phyloP scores from a whole-genome alignment of 1,139 yeast species.

The Kluyveromyces marxianus region DNA sequence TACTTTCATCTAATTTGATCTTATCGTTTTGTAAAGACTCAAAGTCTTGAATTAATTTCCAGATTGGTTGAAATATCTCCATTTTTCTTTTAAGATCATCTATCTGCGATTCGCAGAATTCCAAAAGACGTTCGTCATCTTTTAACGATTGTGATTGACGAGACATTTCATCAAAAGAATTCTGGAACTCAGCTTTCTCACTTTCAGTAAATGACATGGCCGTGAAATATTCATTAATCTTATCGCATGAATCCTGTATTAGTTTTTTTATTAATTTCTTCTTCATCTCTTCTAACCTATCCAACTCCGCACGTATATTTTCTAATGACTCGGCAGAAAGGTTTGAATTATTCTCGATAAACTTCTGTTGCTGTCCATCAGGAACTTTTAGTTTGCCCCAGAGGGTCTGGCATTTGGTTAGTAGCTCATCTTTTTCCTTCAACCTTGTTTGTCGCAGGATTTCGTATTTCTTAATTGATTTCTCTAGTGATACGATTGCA shows the following conservation, averaged over 20 bases:
- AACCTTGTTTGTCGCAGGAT: conserved; percentile 16
- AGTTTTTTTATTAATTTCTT: conserved; percentile 59
- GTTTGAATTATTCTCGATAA: conserved; percentile 33
- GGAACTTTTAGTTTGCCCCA: conserved; percentile 49
- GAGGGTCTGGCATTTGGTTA: conserved; percentile 35
- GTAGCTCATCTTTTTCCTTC: conserved; percentile 18
- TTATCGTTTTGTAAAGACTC: conserved; percentile 54
- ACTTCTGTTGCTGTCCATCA: conserved; percentile 31
- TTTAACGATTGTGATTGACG: conserved; percentile 35
- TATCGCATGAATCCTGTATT: conserved; percentile 51
- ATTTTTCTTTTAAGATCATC: conserved; percentile 42
- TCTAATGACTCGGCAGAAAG: conserved; percentile 23
- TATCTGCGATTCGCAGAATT: conserved; percentile 59
- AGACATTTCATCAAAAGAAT: conserved; percentile 24
- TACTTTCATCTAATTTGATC: conserved; percentile 53
- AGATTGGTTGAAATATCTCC: conserved; percentile 46
- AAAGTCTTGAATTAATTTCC: conserved; percentile 48
- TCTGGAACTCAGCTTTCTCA: conserved; percentile 36
- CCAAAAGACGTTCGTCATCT: conserved; percentile 43
- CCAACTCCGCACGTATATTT: conserved; percentile 45
- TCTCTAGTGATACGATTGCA: conserved; percentile 9
- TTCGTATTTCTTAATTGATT: conserved; percentile 7
- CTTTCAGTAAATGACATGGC: conserved; percentile 48
- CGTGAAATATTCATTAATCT: conserved; percentile 57
- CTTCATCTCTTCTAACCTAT: conserved; percentile 52